Evolutionary conservation across 2,329 filamentous ascomycete species (phyloP).

Genomic region (Penicillium sp.): DNA sequence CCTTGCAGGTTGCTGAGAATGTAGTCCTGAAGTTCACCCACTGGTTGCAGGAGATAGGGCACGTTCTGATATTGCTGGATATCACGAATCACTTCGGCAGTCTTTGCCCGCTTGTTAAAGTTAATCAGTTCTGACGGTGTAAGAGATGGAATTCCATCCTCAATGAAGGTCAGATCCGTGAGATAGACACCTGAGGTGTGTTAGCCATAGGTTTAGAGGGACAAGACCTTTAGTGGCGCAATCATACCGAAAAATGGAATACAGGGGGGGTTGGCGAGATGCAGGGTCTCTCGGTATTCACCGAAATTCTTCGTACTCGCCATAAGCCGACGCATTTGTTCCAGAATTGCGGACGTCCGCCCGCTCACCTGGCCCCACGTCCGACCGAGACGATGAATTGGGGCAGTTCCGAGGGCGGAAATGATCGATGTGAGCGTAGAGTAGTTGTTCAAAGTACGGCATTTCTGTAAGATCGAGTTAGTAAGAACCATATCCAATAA

Average conservation of each 20-base stretch:
- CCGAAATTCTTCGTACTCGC: slow-evolving; percentile 97
- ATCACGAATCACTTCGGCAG: slow-evolving; percentile 95
- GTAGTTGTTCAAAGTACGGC: slow-evolving; percentile 89
- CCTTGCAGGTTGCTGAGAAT: slow-evolving; percentile 95
- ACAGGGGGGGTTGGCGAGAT: slow-evolving; percentile 91
- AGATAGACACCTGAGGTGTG: slow-evolving; percentile 78
- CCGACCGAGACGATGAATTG: slow-evolving; percentile 87
- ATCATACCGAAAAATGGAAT: slow-evolving; percentile 92
- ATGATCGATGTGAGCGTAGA: slow-evolving; percentile 98
- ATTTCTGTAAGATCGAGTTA: slow-evolving; percentile 66
- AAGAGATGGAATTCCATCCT: slow-evolving; percentile 94
- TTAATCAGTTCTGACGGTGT: slow-evolving; percentile 98
- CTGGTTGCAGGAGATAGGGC: slow-evolving; percentile 87
- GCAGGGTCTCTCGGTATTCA: slow-evolving; percentile 90
- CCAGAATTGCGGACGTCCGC: slow-evolving; percentile 75
- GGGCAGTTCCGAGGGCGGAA: slow-evolving; percentile 89
- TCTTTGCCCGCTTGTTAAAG: slow-evolving; percentile 97
- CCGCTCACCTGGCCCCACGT: slow-evolving; percentile 94
- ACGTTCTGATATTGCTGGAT: slow-evolving; percentile 99
- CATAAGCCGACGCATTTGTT: slow-evolving; percentile 93
- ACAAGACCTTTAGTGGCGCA: slow-evolving; percentile 1
- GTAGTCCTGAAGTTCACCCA: slow-evolving; percentile 92
- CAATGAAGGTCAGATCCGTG: slow-evolving; percentile 96
- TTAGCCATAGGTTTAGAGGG: slow-evolving; percentile 16
- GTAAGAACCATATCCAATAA: neutral